A percentile compares a stretch with the other conserved stretches of the same genome.
Conservation (phyloP, 306 rosid genomes). For the Parietaria judaica region DNA sequence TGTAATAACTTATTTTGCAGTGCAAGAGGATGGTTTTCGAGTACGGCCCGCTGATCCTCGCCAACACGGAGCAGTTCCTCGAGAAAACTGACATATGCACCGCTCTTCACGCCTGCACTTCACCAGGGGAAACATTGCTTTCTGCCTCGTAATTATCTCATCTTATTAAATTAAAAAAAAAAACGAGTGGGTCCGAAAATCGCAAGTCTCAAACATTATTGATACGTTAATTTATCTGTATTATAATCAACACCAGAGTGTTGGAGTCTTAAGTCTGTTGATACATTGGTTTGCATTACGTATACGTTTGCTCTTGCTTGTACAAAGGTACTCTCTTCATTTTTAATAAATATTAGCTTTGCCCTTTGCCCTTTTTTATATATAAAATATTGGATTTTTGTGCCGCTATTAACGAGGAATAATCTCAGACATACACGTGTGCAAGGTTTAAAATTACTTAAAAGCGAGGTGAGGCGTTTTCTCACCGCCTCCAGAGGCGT, state of each 20-base stretch:
- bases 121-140: constrained; percentile 11
- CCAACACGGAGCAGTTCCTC: constrained; percentile 66
- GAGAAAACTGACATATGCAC: constrained; percentile 63
- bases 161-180: neutral
- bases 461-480: too few relatives aligned
- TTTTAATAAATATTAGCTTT: too few relatives aligned
- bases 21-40: constrained; percentile 73
- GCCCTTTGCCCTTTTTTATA: too few relatives aligned
- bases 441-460: too few relatives aligned
- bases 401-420: too few relatives aligned
- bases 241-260: neutral
- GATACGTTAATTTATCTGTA: neutral
- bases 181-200: neutral
- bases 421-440: too few relatives aligned
- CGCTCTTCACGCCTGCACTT: constrained; percentile 56
- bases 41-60: constrained; percentile 56
- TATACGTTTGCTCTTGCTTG: neutral
- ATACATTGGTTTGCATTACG: neutral
- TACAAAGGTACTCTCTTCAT: neutral
- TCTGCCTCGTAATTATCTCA: constrained; percentile 25
- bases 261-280: neutral
- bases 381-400: too few relatives aligned
- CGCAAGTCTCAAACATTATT: constrained; percentile 1
- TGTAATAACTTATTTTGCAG: constrained; percentile 32
- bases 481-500: too few relatives aligned